phyloP scores from a whole-genome alignment of 1,284 basidiomycete species.

The Ganoderma resinaceum region DNA sequence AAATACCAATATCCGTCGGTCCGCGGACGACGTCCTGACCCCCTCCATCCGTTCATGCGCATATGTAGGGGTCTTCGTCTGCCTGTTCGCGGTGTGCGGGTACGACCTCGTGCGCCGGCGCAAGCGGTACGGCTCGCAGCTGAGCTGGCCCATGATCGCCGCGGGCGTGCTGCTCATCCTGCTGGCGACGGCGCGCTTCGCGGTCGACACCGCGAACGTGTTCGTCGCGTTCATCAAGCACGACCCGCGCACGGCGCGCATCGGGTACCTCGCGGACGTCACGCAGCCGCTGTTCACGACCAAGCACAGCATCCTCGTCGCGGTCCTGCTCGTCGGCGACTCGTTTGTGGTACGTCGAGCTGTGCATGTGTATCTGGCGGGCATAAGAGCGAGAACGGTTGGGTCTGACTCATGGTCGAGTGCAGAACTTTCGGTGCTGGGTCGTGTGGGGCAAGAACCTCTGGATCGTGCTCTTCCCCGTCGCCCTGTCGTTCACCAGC shows the following conservation, averaged over 20 bases:
- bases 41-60: not conserved
- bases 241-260: constrained; percentile 45
- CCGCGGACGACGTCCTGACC: not conserved
- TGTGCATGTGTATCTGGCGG: too few relatives aligned
- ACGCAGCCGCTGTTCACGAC: constrained; percentile 32
- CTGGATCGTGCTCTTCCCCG: constrained; percentile 27
- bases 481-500: constrained; percentile 26
- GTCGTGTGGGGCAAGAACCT: constrained; percentile 32
- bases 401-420: not conserved
- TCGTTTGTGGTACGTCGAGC: constrained; percentile 28
- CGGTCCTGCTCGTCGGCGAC: constrained; percentile 28
- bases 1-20: too few relatives aligned
- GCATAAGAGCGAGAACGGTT: too few relatives aligned
- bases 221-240: constrained; percentile 28
- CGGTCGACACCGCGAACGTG: constrained; percentile 27
- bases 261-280: constrained; percentile 55
- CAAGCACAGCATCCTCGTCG: constrained; percentile 28
- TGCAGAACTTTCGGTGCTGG: constrained; percentile 32
- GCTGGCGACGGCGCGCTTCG: constrained; percentile 29
- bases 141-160: constrained; percentile 26
- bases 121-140: not conserved
- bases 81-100: constrained; percentile 14
- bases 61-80: constrained; percentile 7
- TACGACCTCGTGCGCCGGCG: constrained; percentile 17
- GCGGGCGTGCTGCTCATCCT: constrained; percentile 24